Conservation (phyloP, 2,329 filamentous ascomycete species). For the Venturia carpophila region DNA sequence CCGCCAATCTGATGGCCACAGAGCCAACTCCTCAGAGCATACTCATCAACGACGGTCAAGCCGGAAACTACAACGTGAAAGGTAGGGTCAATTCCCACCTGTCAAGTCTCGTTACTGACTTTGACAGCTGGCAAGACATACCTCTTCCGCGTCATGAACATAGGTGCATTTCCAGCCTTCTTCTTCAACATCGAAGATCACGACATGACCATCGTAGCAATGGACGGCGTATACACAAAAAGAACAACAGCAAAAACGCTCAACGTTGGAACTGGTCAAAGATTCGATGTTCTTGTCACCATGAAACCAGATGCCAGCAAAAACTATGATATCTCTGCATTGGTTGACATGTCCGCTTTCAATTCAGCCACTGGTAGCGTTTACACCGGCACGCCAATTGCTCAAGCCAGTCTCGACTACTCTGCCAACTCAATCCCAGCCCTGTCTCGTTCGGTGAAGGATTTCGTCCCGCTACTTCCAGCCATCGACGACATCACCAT, state of each 20-base stretch:
- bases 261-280: slow-evolving; percentile 61
- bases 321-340: slow-evolving; percentile 51
- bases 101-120: slow-evolving; percentile 24
- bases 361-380: background rate
- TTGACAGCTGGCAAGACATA: slow-evolving; percentile 49
- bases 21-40: slow-evolving; percentile 60
- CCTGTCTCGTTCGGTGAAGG: background rate
- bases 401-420: background rate
- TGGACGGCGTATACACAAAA: slow-evolving; percentile 60
- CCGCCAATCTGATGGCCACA: slow-evolving; percentile 48
- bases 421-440: background rate
- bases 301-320: slow-evolving; percentile 47
- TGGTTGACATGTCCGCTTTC: slow-evolving; percentile 6
- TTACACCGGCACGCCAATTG: background rate
- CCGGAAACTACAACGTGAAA: slow-evolving; percentile 37
- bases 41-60: slow-evolving; percentile 55
- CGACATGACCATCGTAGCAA: slow-evolving; percentile 56
- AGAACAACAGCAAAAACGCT: slow-evolving; percentile 52
- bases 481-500: slow-evolving; percentile 60
- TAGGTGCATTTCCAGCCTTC: slow-evolving; percentile 63
- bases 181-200: slow-evolving; percentile 65
- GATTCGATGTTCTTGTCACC: slow-evolving; percentile 59
- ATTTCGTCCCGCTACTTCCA: slow-evolving; percentile 26
- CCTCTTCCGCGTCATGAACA: slow-evolving; percentile 60
- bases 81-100: slow-evolving; percentile 26